Conservation (phyloP, 202 grass and related monocot genomes). For the Hordeum pubiflorum region DNA sequence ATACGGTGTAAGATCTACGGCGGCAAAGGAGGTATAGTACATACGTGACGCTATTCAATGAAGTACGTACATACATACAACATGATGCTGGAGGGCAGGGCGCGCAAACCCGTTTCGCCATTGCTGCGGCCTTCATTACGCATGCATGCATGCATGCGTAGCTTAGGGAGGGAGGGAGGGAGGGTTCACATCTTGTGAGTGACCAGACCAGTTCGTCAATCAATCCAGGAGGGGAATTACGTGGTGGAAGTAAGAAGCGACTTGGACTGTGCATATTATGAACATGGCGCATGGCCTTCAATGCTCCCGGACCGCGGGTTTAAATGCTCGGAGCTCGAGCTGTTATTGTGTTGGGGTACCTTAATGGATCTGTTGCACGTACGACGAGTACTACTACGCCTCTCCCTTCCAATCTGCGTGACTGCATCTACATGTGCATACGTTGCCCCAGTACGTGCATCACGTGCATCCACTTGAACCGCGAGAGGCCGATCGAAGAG, state of each 20-base stretch:
- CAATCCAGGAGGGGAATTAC: background rate
- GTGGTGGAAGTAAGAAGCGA: background rate
- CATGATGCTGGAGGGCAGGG: background rate
- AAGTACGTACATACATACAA: no score
- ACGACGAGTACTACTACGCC: background rate
- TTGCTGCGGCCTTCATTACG: constrained; percentile 4
- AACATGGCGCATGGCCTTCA: background rate
- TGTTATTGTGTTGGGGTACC: background rate
- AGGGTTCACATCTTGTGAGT: constrained; percentile 4
- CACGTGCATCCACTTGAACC: no score
- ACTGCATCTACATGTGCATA: no score
- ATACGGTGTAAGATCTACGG: background rate
- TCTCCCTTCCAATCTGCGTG: background rate
- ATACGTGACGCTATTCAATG: background rate
- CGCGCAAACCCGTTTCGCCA: constrained; percentile 1
- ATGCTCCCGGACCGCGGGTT: background rate
- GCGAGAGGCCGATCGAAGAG: no score
- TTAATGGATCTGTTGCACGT: background rate
- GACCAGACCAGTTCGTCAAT: background rate
- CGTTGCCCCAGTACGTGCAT: no score
- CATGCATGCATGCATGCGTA: no score
- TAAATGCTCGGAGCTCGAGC: background rate
- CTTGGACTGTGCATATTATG: background rate
- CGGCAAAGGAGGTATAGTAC: background rate
- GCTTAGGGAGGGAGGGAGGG: no score